These are phyloP conservation scores for Colletotrichum chrysophilum DNA, from an alignment of 2,329 filamentous ascomycete genomes.

Conservation along the genomic window DNA sequence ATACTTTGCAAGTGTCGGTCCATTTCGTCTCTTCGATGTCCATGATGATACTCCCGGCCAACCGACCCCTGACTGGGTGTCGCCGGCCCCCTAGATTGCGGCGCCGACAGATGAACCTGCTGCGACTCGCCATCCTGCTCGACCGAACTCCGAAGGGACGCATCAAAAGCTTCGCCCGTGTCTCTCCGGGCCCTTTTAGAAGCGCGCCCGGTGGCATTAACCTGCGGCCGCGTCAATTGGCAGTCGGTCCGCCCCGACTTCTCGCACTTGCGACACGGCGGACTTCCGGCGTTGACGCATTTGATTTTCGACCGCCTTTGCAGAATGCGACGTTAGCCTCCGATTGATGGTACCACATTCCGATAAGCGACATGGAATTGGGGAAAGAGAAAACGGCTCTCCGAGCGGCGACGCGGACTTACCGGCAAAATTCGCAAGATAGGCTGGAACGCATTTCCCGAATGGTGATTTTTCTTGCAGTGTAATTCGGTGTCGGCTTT, in stretches of 20 bases:
- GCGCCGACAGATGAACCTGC: not conserved
- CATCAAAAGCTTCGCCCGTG: constrained; percentile 21
- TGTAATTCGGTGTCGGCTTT: not conserved
- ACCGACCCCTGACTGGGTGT: not conserved
- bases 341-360: not conserved
- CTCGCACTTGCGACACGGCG: constrained; percentile 35
- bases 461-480: not conserved
- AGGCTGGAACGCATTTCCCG: constrained; percentile 36
- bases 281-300: constrained; percentile 33
- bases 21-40: not conserved
- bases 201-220: constrained; percentile 4
- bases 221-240: constrained; percentile 27
- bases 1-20: constrained; percentile 28
- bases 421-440: constrained; percentile 39
- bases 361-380: not conserved
- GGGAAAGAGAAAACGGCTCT: not conserved
- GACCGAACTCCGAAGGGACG: not conserved
- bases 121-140: not conserved
- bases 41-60: not conserved
- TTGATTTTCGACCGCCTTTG: constrained; percentile 39
- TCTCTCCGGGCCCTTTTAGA: not conserved
- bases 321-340: not conserved
- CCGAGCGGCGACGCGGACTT: constrained; percentile 7
- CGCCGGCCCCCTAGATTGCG: constrained; percentile 5
- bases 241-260: constrained; percentile 30